These are phyloP conservation scores for Phytophthora megakarya DNA, from an alignment of 352 stramenopile species.

Conservation along the genomic window DNA sequence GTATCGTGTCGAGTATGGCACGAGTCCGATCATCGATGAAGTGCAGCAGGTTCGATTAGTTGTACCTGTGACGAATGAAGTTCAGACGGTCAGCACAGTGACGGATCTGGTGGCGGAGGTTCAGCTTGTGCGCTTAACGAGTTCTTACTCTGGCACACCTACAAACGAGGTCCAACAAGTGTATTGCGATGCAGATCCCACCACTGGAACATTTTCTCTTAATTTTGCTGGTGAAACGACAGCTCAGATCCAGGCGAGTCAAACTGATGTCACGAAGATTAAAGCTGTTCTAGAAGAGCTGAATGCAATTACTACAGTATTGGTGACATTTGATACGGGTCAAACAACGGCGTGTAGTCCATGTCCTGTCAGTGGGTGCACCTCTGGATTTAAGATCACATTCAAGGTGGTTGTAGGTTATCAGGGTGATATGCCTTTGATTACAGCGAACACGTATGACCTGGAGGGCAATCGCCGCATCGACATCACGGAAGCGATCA, in stretches of 20 bases:
- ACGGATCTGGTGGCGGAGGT: constrained; percentile 80
- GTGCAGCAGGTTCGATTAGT: constrained; percentile 69
- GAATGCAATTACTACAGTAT: constrained; percentile 85
- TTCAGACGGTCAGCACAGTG: constrained; percentile 77
- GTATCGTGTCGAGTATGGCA: constrained; percentile 92
- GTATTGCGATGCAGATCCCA: constrained; percentile 89
- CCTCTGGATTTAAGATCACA: constrained; percentile 85
- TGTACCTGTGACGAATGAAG: constrained; percentile 71
- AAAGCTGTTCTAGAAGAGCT: constrained; percentile 91
- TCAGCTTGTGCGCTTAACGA: constrained; percentile 90
- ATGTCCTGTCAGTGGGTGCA: constrained; percentile 60
- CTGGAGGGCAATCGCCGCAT: constrained; percentile 92
- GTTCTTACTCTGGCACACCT: constrained; percentile 60
- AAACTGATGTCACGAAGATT: constrained; percentile 75
- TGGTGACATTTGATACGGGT: constrained; percentile 64
- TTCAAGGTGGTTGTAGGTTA: constrained; percentile 85
- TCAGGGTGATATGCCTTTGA: constrained; percentile 87
- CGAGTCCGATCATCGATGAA: constrained; percentile 80
- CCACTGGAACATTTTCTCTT: constrained; percentile 83
- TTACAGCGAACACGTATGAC: constrained; percentile 82
- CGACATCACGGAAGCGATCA: constrained; percentile 70
- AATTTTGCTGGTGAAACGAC: constrained; percentile 90
- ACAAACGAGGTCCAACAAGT: constrained; percentile 90
- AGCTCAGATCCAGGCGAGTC: constrained; percentile 78
- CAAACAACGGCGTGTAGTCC: constrained; percentile 73